Conservation (phyloP, 169 alveolate genomes). For the Eimeria necatrix region DNA sequence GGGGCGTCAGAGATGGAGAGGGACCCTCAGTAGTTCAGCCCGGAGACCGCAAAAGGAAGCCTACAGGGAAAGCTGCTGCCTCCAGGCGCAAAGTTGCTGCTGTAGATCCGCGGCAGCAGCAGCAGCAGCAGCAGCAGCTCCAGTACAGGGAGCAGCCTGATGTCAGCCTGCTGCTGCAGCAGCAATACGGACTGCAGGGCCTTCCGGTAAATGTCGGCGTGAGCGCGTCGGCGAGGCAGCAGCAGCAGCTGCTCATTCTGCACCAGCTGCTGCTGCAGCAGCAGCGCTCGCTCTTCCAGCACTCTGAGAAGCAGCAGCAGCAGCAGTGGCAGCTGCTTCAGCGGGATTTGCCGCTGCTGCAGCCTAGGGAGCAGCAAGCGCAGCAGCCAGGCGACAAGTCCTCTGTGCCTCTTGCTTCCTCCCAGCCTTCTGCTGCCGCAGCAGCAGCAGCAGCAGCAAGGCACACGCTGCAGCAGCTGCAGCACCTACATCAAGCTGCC, state of each 20-base stretch:
- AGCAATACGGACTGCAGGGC: neutral
- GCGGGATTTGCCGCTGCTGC: conserved; percentile 23
- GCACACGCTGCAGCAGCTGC: conserved; percentile 45
- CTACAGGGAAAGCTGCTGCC: neutral
- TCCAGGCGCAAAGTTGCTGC: neutral
- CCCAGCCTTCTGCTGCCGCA: neutral
- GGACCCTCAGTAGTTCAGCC: neutral
- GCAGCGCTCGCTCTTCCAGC: neutral
- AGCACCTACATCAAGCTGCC: conserved; percentile 45
- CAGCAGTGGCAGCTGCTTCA: neutral
- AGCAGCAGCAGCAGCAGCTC: neutral
- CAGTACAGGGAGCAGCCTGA: neutral
- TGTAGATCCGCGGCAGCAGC: conserved; percentile 11
- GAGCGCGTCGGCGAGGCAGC: neutral
- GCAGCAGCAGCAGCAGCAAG: neutral
- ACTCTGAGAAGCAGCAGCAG: neutral
- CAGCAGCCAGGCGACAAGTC: neutral
- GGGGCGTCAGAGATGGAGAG: neutral
- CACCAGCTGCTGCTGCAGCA: conserved; percentile 16
- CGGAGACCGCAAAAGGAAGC: neutral
- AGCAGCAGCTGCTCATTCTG: neutral
- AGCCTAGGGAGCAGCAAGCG: neutral
- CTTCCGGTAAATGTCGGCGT: neutral
- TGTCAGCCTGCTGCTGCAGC: neutral
- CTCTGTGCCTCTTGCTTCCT: neutral